Evolutionary conservation across 1,139 yeast genomes (phyloP).

Genomic region (Pichia cactophila): DNA sequence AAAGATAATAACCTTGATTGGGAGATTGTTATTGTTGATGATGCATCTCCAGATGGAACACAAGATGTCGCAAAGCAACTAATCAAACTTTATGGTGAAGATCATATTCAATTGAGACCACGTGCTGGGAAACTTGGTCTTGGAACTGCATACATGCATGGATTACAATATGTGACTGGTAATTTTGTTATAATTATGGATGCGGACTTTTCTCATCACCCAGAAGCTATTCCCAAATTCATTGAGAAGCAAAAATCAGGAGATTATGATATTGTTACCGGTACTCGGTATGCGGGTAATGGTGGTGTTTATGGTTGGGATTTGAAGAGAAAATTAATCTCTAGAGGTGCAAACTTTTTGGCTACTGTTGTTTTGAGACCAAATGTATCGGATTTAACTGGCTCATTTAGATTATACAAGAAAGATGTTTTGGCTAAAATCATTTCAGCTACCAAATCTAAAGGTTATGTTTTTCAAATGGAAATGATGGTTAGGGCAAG

Average conservation of each 20-base stretch:
- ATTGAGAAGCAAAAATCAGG: slow-evolving; percentile 59
- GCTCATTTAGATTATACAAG: slow-evolving; percentile 71
- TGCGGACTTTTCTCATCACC: slow-evolving; percentile 80
- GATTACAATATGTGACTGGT: slow-evolving; percentile 65
- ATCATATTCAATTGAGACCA: slow-evolving; percentile 60
- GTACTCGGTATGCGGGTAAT: slow-evolving; percentile 73
- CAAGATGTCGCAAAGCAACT: slow-evolving; percentile 66
- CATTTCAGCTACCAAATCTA: slow-evolving; percentile 62
- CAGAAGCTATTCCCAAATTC: slow-evolving; percentile 72
- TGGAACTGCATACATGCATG: slow-evolving; percentile 80
- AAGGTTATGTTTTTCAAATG: slow-evolving; percentile 86
- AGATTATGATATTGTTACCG: slow-evolving; percentile 74
- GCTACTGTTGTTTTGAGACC: slow-evolving; percentile 71
- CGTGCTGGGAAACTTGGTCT: slow-evolving; percentile 76
- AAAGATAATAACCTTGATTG: slow-evolving; percentile 52
- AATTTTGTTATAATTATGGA: slow-evolving; percentile 78
- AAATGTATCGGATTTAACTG: slow-evolving; percentile 68
- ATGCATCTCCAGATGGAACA: slow-evolving; percentile 78
- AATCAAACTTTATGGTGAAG: slow-evolving; percentile 52
- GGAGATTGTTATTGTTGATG: slow-evolving; percentile 78
- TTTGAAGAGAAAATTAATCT: slow-evolving; percentile 68
- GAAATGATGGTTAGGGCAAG: slow-evolving; percentile 85
- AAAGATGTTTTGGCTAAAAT: slow-evolving; percentile 61
- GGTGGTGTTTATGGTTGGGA: slow-evolving; percentile 90
- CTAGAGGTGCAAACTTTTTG: slow-evolving; percentile 75